Percentiles rank a stretch among this genome's conserved stretches.
These are phyloP conservation scores for Pneumocystis jirovecii DNA, from an alignment of 1,139 yeast genomes.

Conservation along the genomic window DNA sequence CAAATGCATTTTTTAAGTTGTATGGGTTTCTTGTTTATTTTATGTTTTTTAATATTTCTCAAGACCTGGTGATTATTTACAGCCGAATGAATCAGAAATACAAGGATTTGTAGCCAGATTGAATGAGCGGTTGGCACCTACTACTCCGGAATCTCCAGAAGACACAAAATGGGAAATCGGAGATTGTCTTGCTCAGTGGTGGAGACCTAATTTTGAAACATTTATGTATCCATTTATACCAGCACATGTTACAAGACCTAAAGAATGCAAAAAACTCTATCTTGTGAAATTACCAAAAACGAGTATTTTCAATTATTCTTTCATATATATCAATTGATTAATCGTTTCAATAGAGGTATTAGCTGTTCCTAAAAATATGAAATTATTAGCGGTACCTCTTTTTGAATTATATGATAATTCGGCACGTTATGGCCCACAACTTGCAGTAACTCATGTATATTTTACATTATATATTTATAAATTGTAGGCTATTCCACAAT, in stretches of 20 bases:
- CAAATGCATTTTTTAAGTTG: conserved; percentile 23
- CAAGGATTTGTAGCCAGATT: conserved; percentile 21
- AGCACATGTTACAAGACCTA: conserved; percentile 25
- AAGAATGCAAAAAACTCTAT: conserved; percentile 26
- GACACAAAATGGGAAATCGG: conserved; percentile 22
- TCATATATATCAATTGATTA: not conserved
- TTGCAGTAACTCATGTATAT: conserved; percentile 15
- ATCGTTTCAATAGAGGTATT: conserved; percentile 15
- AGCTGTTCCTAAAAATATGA: conserved; percentile 23
- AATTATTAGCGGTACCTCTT: conserved; percentile 24
- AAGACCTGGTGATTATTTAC: conserved; percentile 25
- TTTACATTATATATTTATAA: not conserved
- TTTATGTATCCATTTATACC: conserved; percentile 28
- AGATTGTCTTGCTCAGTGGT: conserved; percentile 28
- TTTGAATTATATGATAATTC: conserved; percentile 26
- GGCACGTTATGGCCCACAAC: conserved; percentile 23
- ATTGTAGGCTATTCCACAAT: conserved; percentile 21
- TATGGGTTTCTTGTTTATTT: not conserved
- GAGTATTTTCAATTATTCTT: conserved; percentile 3
- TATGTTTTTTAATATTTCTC: not conserved
- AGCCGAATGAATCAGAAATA: conserved; percentile 23
- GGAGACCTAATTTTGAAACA: conserved; percentile 27
- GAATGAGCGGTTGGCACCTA: conserved; percentile 21
- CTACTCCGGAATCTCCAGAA: conserved; percentile 8
- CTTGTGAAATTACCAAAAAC: conserved; percentile 22